Percentiles rank a stretch among this genome's conserved stretches.
Conservation (phyloP, 1,284 basidiomycete species). For the Omphalotus olearius region DNA sequence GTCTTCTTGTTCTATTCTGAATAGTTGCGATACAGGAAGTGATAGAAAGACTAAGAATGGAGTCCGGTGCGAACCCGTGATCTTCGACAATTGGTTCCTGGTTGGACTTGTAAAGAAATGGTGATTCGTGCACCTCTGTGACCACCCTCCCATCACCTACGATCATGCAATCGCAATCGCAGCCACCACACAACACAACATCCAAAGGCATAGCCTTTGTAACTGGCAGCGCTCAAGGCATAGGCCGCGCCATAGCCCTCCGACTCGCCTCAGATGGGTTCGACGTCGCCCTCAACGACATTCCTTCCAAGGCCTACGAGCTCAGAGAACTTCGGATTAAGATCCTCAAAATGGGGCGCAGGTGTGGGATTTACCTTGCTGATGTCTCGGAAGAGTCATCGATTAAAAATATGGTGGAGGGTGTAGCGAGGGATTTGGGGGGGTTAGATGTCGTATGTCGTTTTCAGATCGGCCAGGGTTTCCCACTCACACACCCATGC, state of each 20-base stretch:
- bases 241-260: constrained; percentile 30
- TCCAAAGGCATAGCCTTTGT: constrained; percentile 26
- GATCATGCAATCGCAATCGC: not conserved
- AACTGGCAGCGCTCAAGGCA: constrained; percentile 32
- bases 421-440: constrained; percentile 26
- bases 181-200: not conserved
- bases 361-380: constrained; percentile 20
- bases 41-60: no score
- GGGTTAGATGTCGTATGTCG: constrained; percentile 32
- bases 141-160: no score
- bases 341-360: constrained; percentile 22
- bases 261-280: constrained; percentile 33
- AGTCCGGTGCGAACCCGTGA: no score
- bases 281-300: constrained; percentile 31
- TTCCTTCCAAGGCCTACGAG: constrained; percentile 18
- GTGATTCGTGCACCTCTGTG: no score
- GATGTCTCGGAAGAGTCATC: constrained; percentile 32
- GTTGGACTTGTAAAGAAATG: no score
- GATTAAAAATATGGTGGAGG: constrained; percentile 32
- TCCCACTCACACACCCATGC: not conserved
- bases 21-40: no score
- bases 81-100: no score
- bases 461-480: not conserved
- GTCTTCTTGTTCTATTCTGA: no score
- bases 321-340: constrained; percentile 21